Evolutionary conservation across 495 filamentous ascomycete species (phyloP).

Genomic region (Aspergillus sparsus): DNA sequence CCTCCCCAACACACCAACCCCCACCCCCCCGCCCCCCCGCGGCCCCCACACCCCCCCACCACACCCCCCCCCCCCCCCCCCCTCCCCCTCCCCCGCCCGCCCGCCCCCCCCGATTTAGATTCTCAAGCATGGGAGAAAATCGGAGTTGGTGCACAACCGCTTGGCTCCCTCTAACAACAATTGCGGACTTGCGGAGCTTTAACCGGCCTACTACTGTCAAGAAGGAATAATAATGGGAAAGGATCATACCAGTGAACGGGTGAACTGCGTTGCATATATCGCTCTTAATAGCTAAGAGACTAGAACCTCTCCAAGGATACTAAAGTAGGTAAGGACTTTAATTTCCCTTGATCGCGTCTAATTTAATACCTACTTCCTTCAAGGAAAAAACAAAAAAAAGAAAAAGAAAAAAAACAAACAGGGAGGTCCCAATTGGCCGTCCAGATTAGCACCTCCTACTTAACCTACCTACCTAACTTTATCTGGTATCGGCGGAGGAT

Average conservation of each 20-base stretch:
- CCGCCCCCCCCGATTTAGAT: no score
- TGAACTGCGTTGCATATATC: no score
- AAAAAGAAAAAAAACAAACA: not conserved
- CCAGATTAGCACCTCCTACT: constrained; percentile 6
- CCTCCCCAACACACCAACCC: no score
- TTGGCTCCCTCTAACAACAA: not conserved
- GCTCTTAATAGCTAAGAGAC: no score
- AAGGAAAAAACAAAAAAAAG: not conserved
- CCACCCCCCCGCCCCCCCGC: no score
- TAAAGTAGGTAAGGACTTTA: not conserved
- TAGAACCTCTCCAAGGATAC: not conserved
- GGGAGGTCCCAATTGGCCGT: not conserved
- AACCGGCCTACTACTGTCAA: no score
- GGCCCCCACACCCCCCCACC: no score
- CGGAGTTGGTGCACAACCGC: not conserved
- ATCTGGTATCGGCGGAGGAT: constrained; percentile 14
- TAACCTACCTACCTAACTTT: constrained; percentile 6
- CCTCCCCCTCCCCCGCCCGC: no score
- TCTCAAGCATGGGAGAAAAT: not conserved
- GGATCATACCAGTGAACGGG: no score
- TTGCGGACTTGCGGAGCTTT: not conserved
- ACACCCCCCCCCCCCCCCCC: no score
- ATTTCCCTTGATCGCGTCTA: not conserved
- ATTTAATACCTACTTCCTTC: not conserved
- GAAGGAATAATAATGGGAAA: no score